These are phyloP conservation scores for Emmonsia crescens DNA, from an alignment of 2,329 filamentous ascomycete species.

Conservation along the genomic window DNA sequence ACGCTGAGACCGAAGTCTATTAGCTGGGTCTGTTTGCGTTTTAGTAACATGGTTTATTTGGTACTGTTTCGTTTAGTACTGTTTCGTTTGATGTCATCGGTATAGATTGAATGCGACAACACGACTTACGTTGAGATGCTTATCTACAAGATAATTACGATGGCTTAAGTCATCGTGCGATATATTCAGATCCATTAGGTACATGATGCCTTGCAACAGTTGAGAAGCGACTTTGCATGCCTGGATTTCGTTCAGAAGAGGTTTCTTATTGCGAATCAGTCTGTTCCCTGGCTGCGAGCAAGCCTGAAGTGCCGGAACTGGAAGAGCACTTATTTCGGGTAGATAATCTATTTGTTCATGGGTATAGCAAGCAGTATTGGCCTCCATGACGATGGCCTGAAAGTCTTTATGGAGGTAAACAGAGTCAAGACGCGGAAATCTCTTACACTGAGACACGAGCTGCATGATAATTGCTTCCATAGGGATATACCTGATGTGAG, in stretches of 20 bases:
- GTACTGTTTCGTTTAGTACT: too few species aligned
- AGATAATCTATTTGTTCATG: constrained; percentile 15
- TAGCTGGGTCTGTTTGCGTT: constrained; percentile 16
- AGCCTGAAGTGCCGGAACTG: neutral
- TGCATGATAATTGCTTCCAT: constrained; percentile 20
- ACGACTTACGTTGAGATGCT: constrained; percentile 18
- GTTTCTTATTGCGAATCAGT: constrained; percentile 9
- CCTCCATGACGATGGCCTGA: constrained; percentile 20
- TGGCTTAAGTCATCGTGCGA: constrained; percentile 22
- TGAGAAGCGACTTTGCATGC: constrained; percentile 23
- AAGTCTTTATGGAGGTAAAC: constrained; percentile 19
- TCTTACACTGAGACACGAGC: constrained; percentile 16
- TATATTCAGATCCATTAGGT: constrained; percentile 22
- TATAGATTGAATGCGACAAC: neutral
- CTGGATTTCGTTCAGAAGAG: constrained; percentile 17
- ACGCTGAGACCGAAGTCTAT: constrained; percentile 26
- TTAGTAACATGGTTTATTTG: too few species aligned
- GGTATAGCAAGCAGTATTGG: neutral
- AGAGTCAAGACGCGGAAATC: constrained; percentile 21
- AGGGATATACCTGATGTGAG: constrained; percentile 15
- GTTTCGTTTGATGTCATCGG: too few species aligned
- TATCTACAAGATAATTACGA: constrained; percentile 22
- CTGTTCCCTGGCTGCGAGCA: neutral
- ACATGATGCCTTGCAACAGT: constrained; percentile 20
- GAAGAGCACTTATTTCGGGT: constrained; percentile 1